Conservation (phyloP, 106 monocot species). For the Agapanthus africanus region DNA sequence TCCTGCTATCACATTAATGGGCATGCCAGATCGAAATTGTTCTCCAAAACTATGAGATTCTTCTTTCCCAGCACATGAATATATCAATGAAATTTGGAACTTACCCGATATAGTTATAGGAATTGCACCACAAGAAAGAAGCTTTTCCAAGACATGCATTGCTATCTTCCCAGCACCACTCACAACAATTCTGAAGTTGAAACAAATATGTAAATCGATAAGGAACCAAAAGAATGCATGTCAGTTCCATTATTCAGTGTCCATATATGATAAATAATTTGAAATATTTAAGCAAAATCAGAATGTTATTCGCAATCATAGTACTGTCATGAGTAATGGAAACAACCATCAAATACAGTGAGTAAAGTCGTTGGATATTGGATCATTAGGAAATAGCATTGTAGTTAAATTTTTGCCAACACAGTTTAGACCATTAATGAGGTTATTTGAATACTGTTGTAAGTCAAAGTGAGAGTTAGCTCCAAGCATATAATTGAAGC, state of each 20-base stretch:
- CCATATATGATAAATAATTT: not conserved
- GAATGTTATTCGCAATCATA: not conserved
- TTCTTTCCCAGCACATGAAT: not conserved
- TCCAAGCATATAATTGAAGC: no score
- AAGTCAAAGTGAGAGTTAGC: not conserved
- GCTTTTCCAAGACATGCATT: slow-evolving; percentile 98
- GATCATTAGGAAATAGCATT: not conserved
- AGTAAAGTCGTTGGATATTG: not conserved
- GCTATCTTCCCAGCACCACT: slow-evolving; percentile 99
- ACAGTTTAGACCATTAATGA: not conserved
- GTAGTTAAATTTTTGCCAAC: not conserved
- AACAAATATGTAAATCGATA: not conserved
- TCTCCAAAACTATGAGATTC: slow-evolving; percentile 4
- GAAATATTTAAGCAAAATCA: not conserved
- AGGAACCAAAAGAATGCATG: not conserved
- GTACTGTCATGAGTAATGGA: not conserved
- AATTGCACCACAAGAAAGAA: slow-evolving; percentile 81
- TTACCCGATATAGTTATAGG: slow-evolving; percentile 86
- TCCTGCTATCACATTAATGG: not conserved
- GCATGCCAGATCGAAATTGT: not conserved
- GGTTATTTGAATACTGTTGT: not conserved
- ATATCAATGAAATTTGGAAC: not conserved
- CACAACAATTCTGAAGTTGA: slow-evolving; percentile 60
- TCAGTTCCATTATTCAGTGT: not conserved
- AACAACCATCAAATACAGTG: not conserved